These are phyloP conservation scores for Beverwykella pulmonaria DNA, from an alignment of 495 filamentous ascomycete species.

Conservation along the genomic window DNA sequence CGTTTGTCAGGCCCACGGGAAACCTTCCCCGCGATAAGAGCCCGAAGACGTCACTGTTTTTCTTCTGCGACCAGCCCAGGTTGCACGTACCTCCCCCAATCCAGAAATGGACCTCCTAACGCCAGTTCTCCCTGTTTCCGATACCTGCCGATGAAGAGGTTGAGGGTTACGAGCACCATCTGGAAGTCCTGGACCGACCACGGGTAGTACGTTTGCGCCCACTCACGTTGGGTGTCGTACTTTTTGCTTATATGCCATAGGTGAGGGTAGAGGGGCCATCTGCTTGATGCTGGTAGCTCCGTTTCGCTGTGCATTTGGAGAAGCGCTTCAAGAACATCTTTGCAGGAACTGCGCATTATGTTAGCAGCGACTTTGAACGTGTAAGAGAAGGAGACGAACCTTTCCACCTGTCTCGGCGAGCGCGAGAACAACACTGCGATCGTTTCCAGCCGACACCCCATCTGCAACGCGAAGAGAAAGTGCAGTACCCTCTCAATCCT, in stretches of 20 bases:
- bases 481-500: constrained; percentile 25
- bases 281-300: not conserved
- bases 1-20: not conserved
- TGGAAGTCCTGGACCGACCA: not conserved
- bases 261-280: constrained; percentile 2
- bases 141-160: constrained; percentile 26
- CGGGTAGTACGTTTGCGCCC: not conserved
- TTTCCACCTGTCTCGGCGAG: constrained; percentile 14
- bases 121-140: constrained; percentile 6
- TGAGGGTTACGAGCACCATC: constrained; percentile 21
- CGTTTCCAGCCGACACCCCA: constrained; percentile 16
- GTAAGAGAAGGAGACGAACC: not conserved
- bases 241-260: not conserved
- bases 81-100: constrained; percentile 3
- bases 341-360: constrained; percentile 3
- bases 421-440: constrained; percentile 23
- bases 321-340: constrained; percentile 19
- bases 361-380: not conserved
- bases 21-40: too few relatives aligned
- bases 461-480: constrained; percentile 17
- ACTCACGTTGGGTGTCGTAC: not conserved
- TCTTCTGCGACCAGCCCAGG: not conserved
- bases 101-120: not conserved
- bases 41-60: too few relatives aligned
- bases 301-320: constrained; percentile 25